A percentile compares a stretch with the other conserved stretches of the same genome.
These are phyloP conservation scores for Alternaria hordeiaustralica DNA, from an alignment of 2,329 filamentous ascomycete genomes.

Conservation along the genomic window DNA sequence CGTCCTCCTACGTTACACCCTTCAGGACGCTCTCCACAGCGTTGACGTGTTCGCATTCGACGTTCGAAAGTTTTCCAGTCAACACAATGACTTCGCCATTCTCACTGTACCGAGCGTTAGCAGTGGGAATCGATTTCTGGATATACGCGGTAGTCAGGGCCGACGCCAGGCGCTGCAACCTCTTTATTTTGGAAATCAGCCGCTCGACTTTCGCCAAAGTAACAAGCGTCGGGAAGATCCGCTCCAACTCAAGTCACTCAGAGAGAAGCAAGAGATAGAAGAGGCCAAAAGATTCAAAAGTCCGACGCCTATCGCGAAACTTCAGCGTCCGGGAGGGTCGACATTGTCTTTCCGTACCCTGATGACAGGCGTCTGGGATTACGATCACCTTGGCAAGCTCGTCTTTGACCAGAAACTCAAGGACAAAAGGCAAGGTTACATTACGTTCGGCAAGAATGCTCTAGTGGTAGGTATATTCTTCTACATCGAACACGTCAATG, in stretches of 20 bases:
- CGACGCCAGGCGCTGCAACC: conserved; percentile 8
- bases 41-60: conserved; percentile 53
- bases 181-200: conserved; percentile 13
- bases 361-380: conserved; percentile 53
- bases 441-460: conserved; percentile 47
- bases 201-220: conserved; percentile 21
- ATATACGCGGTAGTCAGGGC: conserved; percentile 33
- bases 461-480: conserved; percentile 24
- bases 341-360: conserved; percentile 37
- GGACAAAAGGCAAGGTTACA: conserved; percentile 50
- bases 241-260: conserved; percentile 29
- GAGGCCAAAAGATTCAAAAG: conserved; percentile 21
- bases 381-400: conserved; percentile 34
- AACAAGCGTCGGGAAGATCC: conserved; percentile 31
- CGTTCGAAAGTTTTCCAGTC: conserved; percentile 50
- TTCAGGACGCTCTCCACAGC: conserved; percentile 47
- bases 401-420: conserved; percentile 52
- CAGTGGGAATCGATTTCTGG: conserved; percentile 55
- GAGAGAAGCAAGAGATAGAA: conserved; percentile 35
- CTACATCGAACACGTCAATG: neutral
- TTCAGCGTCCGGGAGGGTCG: conserved; percentile 16
- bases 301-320: conserved; percentile 4
- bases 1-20: conserved; percentile 50
- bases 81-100: conserved; percentile 40
- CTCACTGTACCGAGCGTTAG: conserved; percentile 54